Evolutionary conservation across 352 stramenopile genomes (phyloP).

Genomic region (Peronospora destructor): DNA sequence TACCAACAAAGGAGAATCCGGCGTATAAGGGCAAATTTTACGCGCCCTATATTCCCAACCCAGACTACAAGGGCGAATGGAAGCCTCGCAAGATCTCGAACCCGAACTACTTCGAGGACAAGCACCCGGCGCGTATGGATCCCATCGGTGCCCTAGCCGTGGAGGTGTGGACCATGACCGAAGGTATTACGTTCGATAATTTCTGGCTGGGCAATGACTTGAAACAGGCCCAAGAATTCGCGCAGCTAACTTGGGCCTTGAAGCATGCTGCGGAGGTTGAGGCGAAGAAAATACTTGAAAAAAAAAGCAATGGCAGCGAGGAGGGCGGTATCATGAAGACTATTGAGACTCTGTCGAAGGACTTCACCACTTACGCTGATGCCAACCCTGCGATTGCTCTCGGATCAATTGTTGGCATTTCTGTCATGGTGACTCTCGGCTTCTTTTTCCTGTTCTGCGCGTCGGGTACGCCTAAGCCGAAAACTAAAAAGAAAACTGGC

Average conservation of each 20-base stretch:
- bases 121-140: slow-evolving; percentile 70
- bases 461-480: slow-evolving; percentile 20
- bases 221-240: slow-evolving; percentile 72
- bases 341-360: slow-evolving; percentile 29
- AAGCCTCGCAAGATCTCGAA: slow-evolving; percentile 86
- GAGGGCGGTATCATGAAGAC: slow-evolving; percentile 44
- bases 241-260: slow-evolving; percentile 56
- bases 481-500: slow-evolving; percentile 28
- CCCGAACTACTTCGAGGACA: slow-evolving; percentile 84
- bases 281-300: slow-evolving; percentile 44
- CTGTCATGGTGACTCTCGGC: slow-evolving; percentile 35
- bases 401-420: slow-evolving; percentile 35
- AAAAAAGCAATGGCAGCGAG: slow-evolving; percentile 37
- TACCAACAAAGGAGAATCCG: slow-evolving; percentile 85
- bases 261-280: slow-evolving; percentile 68
- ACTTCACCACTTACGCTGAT: slow-evolving; percentile 47
- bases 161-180: slow-evolving; percentile 89
- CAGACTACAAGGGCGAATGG: slow-evolving; percentile 89
- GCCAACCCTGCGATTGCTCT: slow-evolving; percentile 54
- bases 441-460: slow-evolving; percentile 60
- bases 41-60: slow-evolving; percentile 87
- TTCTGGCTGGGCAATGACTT: slow-evolving; percentile 87
- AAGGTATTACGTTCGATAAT: slow-evolving; percentile 90
- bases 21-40: slow-evolving; percentile 91
- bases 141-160: slow-evolving; percentile 86